phyloP scores from a whole-genome alignment of 2,329 filamentous ascomycete species.

The Cercospora sojina region DNA sequence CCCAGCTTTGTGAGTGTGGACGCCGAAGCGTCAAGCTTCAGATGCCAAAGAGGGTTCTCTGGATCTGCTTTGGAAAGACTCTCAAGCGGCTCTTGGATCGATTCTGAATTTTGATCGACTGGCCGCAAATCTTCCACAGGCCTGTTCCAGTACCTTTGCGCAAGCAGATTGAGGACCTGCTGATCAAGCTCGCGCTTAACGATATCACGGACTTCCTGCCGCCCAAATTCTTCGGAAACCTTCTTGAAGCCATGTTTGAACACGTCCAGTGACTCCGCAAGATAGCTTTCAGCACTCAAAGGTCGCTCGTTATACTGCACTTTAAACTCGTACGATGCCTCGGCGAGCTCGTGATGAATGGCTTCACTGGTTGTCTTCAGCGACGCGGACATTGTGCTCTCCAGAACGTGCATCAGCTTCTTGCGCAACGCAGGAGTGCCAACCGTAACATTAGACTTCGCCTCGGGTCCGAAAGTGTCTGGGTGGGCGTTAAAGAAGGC shows the following conservation, averaged over 20 bases:
- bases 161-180: conserved; percentile 86
- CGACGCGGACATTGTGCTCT: conserved; percentile 94
- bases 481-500: conserved; percentile 84
- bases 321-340: conserved; percentile 98
- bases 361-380: conserved; percentile 86
- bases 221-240: conserved; percentile 85
- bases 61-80: conserved; percentile 84
- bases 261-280: conserved; percentile 88
- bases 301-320: conserved; percentile 98
- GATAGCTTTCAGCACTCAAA: conserved; percentile 90
- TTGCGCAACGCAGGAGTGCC: conserved; percentile 86
- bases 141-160: conserved; percentile 95
- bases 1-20: conserved; percentile 91
- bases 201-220: conserved; percentile 82
- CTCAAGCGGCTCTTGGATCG: conserved; percentile 41
- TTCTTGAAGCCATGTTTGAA: conserved; percentile 99
- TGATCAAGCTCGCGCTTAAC: conserved; percentile 93
- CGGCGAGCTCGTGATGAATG: conserved; percentile 91
- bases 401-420: conserved; percentile 94
- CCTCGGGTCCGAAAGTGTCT: conserved; percentile 70
- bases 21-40: conserved; percentile 88
- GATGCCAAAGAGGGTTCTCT: conserved; percentile 84
- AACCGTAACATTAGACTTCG: conserved; percentile 62
- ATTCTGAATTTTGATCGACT: conserved; percentile 29
- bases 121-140: conserved; percentile 79